phyloP scores from a whole-genome alignment of 345 rosid genomes.

The Mangifera indica region DNA sequence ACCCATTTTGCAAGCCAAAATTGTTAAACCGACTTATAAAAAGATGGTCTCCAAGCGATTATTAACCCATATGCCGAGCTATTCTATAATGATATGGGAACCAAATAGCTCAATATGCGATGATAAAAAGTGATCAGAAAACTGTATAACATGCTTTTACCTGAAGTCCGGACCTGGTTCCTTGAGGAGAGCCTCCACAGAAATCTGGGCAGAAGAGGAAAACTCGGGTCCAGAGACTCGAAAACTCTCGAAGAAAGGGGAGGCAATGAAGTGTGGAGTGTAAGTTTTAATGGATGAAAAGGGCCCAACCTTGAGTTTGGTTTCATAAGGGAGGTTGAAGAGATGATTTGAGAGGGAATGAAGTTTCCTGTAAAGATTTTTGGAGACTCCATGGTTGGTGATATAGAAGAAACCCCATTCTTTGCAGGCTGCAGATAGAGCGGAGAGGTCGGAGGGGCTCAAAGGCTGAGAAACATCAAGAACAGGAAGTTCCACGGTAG shows the following conservation, averaged over 20 bases:
- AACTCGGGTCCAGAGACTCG: slow-evolving; percentile 27
- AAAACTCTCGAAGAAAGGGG: slow-evolving; percentile 28
- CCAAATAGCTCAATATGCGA: no score
- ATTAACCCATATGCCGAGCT: no score
- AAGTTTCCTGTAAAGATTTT: slow-evolving; percentile 17
- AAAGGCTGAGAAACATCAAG: slow-evolving; percentile 24
- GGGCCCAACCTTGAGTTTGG: slow-evolving; percentile 21
- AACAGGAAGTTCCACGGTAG: slow-evolving; percentile 15
- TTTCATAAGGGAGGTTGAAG: slow-evolving; percentile 18
- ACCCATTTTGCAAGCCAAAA: no score
- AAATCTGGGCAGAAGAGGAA: slow-evolving; percentile 17
- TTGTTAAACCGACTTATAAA: no score
- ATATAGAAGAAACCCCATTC: slow-evolving; percentile 30
- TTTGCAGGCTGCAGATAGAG: slow-evolving; percentile 25
- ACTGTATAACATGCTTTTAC: no score
- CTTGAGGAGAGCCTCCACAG: slow-evolving; percentile 4
- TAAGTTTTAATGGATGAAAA: slow-evolving; percentile 9
- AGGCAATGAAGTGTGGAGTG: slow-evolving; percentile 28
- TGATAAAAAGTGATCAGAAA: no score
- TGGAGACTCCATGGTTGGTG: slow-evolving; percentile 26
- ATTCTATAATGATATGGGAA: no score
- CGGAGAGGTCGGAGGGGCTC: slow-evolving; percentile 12
- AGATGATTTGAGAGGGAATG: slow-evolving; percentile 13
- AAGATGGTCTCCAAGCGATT: no score
- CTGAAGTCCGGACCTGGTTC: no score